A percentile compares a stretch with the other conserved stretches of the same genome.
phyloP scores from a whole-genome alignment of 1,139 yeast genomes.

The Zygoascus meyerae region DNA sequence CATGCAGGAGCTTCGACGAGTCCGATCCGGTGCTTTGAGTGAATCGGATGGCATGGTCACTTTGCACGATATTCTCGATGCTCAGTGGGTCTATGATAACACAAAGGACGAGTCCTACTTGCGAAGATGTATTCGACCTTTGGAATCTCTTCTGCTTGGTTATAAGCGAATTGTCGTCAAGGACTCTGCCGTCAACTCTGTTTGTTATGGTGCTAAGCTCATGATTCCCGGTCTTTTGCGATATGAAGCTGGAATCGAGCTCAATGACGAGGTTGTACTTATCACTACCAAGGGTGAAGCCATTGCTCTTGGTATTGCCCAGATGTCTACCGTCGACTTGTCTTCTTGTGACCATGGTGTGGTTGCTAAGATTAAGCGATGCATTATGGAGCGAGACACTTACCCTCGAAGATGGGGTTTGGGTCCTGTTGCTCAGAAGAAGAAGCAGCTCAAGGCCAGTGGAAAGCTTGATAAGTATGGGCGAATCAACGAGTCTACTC shows the following conservation, averaged over 20 bases:
- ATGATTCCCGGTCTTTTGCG: conserved; percentile 98
- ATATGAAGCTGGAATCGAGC: conserved; percentile 96
- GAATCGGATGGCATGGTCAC: conserved; percentile 92
- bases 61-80: conserved; percentile 94
- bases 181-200: conserved; percentile 97
- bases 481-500: conserved; percentile 87
- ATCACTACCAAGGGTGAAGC: conserved; percentile 99
- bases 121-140: conserved; percentile 90
- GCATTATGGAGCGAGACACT: conserved; percentile 98
- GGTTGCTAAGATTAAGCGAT: conserved; percentile 97
- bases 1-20: conserved; percentile 99
- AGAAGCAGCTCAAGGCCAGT: conserved; percentile 95
- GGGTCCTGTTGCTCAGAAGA: conserved; percentile 98
- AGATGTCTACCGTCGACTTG: conserved; percentile 96
- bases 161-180: conserved; percentile 96
- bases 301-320: conserved; percentile 96
- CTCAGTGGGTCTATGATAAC: conserved; percentile 96
- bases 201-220: conserved; percentile 97
- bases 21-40: conserved; percentile 91
- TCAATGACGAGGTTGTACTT: conserved; percentile 94
- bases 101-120: conserved; percentile 94
- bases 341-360: conserved; percentile 98
- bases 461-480: conserved; percentile 97
- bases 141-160: conserved; percentile 87
- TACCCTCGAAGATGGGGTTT: conserved; percentile 99